Base-by-base conservation (phyloP, 2,329 filamentous ascomycete species). In the Calcarisporium arbuscula region DNA sequence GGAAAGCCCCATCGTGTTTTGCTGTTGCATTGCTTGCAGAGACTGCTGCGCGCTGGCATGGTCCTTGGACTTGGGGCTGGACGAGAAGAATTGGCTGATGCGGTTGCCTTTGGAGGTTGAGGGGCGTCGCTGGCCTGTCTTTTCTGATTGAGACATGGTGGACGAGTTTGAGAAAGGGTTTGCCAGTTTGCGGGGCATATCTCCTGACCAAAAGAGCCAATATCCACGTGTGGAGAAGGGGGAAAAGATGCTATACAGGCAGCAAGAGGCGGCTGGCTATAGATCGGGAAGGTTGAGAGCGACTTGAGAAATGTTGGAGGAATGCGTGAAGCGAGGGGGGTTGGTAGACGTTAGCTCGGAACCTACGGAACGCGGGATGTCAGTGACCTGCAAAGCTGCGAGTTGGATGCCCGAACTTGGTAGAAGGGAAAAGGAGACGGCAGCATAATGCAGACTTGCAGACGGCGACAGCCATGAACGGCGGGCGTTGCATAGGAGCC, bases 81-180 rank as follows among this genome's bases (percentile, higher is more conserved):
- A 77, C 39, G 84, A 85, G 62, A 94, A 94, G 64, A 94, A 77
- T 54, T 88, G 82, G 47, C 79, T 78, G 49, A 94, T 76, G 54
- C 85, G 82, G 60, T 80, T 88, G 56, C 77, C 74, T 62, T 85
- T 87, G 50, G 74, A 76, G 46, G 70, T 68, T 28, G 77, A 80
- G 35, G 70, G 65, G 56, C 74, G 68, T 56, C 75, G 68, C 58
- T 77, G 70, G 49, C 59, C 65, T 43, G 60, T 52, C 60, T 65
- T 72, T 56, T 74, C 72, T 44, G 61, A 53, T 43, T 54, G 53
- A 47, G 61, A 51, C 60, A 65, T 65, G 50, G 54, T 70, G 56
- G 58, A 65, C 57, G 63, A 67, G 52, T 66, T 65, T 11, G 38
- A 62, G 54, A 78, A 77, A 40, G 70, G 72, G 49, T 76, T 76